Base-by-base conservation (phyloP, 2,329 filamentous ascomycete genomes). In the Gyromitra esculenta region DNA sequence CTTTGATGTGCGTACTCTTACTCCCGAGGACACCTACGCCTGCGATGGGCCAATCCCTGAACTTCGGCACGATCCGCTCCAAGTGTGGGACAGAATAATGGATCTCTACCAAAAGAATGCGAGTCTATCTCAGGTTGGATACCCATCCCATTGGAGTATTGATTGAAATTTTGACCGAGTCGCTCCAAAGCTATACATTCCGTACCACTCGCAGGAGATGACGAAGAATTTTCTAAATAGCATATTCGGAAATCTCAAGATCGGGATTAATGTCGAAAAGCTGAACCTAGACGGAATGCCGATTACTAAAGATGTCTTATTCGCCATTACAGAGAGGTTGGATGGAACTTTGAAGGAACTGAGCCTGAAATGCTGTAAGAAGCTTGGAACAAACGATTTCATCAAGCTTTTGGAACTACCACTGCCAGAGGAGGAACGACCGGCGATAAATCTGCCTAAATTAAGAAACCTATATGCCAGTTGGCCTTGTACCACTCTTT, bases 281-380 rank as follows among this genome's bases (percentile, higher is more conserved):
- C 48, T 71, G 45, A 71, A 71, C 54, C 45, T 64, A 9, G 57
- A 71, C 63, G 57, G 31, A 4, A 71, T 71, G 37, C 68, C 57
- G 4, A 59, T 56, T 64, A 71, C 35, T 5, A 56, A 37, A 35
- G 39, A 18, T 21, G 5, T 50, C 6, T 13, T 71, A 35, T 71
- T 64, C 31, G n/a, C 21, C 18, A n/a, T 64, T 54, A 41, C 37
- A 21, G 43, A 71, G 57, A 11, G 21, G 9, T 37, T 71, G 9
- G 18, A 43, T 18, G 13, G 45, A 13, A 71, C 57, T 4, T 18
- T 71, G 13, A 39, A 71, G 37, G 68, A 54, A 18, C 21, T 71
- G 43, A 63, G 68, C 37, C 45, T 71, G 57, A 71, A 45, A 9
- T 48, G 31, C 48, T 71, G 68, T 43, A 41, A 35, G 68, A 9